Conservation (phyloP, 805 yeast genomes). For the Citeromyces matritensis region DNA sequence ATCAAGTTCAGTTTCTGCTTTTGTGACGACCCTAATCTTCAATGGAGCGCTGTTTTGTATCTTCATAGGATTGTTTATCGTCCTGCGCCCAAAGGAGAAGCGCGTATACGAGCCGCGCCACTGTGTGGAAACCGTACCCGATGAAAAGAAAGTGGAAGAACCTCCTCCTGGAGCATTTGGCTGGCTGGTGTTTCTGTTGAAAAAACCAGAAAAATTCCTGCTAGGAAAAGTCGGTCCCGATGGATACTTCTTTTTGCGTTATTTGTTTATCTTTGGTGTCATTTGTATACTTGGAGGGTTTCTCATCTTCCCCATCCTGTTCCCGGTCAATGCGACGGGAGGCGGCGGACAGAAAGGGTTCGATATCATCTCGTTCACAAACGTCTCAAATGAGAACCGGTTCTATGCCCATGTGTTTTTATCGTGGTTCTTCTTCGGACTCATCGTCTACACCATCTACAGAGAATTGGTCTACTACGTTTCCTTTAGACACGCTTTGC, state of each 20-base stretch:
- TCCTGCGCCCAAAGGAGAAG: slow-evolving; percentile 23
- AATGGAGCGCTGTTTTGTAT: slow-evolving; percentile 24
- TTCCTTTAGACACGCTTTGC: slow-evolving; percentile 58
- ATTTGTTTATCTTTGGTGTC: slow-evolving; percentile 35
- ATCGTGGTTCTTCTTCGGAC: slow-evolving; percentile 61
- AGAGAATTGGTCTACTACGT: slow-evolving; percentile 61
- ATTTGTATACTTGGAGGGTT: slow-evolving; percentile 38
- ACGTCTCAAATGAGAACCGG: slow-evolving; percentile 41
- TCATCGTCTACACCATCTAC: slow-evolving; percentile 51
- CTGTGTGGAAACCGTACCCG: slow-evolving; percentile 27
- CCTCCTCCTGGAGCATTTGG: slow-evolving; percentile 27
- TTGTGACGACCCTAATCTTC: slow-evolving; percentile 30
- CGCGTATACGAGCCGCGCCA: slow-evolving; percentile 41
- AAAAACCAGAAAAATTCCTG: slow-evolving; percentile 43
- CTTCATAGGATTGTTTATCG: slow-evolving; percentile 21
- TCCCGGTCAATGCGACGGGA: slow-evolving; percentile 65
- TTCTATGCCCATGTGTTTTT: slow-evolving; percentile 62
- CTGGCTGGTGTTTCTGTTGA: slow-evolving; percentile 39
- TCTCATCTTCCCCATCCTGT: slow-evolving; percentile 49
- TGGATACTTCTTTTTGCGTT: slow-evolving; percentile 65
- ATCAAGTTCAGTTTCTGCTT: slow-evolving; percentile 28
- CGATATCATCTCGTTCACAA: slow-evolving; percentile 48
- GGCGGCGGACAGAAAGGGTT: slow-evolving; percentile 43
- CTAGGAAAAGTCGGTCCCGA: slow-evolving; percentile 63
- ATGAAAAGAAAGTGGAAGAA: slow-evolving; percentile 24